Base-by-base conservation (phyloP, 2,329 filamentous ascomycete genomes). In the Fusarium sp. region DNA sequence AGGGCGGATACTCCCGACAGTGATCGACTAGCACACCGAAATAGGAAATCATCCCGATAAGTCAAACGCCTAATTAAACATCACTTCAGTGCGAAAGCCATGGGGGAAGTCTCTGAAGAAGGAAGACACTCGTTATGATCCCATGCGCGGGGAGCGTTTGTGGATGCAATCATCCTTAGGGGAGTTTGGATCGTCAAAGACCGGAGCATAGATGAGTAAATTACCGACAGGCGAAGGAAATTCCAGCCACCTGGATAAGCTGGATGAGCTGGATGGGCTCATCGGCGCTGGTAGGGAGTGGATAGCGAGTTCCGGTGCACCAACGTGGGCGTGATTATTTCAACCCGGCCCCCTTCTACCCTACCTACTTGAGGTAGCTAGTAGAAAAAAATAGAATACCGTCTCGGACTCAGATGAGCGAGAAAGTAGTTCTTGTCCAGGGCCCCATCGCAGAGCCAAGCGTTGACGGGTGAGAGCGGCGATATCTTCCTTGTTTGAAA, bases 161-260 rank as follows among this genome's bases (percentile, higher is more conserved):
- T n/a, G n/a, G n/a, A n/a, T n/a, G n/a, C n/a, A n/a, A n/a, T n/a
- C n/a, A n/a, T 3, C 5, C 5, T 25, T 9, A 16, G 40, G 4
- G 2, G 40, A 45, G 20, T 4, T 22, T 45, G 10, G 11, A 2
- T 2, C 20, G 13, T 20, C 5, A n/a, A n/a, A 18, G 5, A 4
- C 13, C n/a, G 6, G n/a, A 20, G 10, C 0, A 20, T 1, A 40
- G n/a, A 3, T 5, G 9, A 1, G 36, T n/a, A 40, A n/a, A n/a
- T 40, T 6, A n/a, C 27, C 8, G 10, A 3, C 18, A n/a, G 10
- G 18, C 7, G 36, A 38, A n/a, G 16, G 1, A 9, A 38, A n/a
- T n/a, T n/a, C n/a, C n/a, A n/a, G n/a, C n/a, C n/a, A n/a, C n/a
- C n/a, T n/a, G n/a, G n/a, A n/a, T n/a, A n/a, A n/a, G n/a, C n/a